Evolutionary conservation across 108 stramenopile genomes (phyloP), one percentile per base, ranked within the genome.

Genomic region (Nitzschia sp.): DNA sequence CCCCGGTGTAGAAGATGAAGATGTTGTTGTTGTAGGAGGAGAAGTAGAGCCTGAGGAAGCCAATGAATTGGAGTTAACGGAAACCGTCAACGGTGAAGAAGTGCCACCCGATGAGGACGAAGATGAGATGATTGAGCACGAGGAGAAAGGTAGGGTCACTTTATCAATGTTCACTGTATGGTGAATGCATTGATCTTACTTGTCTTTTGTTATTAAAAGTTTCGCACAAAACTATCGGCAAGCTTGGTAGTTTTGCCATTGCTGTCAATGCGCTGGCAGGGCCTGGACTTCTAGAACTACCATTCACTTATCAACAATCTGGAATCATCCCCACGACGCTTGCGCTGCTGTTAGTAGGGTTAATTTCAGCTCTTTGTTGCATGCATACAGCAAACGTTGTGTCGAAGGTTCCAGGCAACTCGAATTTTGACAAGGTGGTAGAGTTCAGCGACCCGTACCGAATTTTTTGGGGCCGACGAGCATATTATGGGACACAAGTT

Each of bases 221-320:
- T 54, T 18, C 19, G 11, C 53, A 54, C 53, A 54, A 54, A n/a
- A 54, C 53, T 19, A 54, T 54, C 23, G 88, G 88, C 11, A 73
- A 42, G 54, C 47, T 85, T 55, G 86, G 86, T 3, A 64, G 70
- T 46, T 38, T 83, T 13, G 49, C 82, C 0, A 81, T 90, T 24
- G 77, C 84, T 9, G 77, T 82, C 21, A 90, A 90, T 59, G 81
- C 76, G 18, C 47, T 90, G 29, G 78, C 85, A 15, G 89, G 89
- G 19, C 89, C 89, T 6, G 89, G 78, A 28, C 85, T 90, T 82
- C 61, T 90, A 4, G 57, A 79, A 25, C 67, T 90, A 3, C 89
- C 89, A 2, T 59, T 72, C 0, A 70, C 81, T 18, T 90, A 81
- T 72, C 81, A 86, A 38, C 46, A 75, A 36, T 73, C 81, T 8